Evolutionary conservation across 2,329 filamentous ascomycete species (phyloP), one percentile per base, ranked within the genome.

Genomic region (Aspergillus thermomutatus): DNA sequence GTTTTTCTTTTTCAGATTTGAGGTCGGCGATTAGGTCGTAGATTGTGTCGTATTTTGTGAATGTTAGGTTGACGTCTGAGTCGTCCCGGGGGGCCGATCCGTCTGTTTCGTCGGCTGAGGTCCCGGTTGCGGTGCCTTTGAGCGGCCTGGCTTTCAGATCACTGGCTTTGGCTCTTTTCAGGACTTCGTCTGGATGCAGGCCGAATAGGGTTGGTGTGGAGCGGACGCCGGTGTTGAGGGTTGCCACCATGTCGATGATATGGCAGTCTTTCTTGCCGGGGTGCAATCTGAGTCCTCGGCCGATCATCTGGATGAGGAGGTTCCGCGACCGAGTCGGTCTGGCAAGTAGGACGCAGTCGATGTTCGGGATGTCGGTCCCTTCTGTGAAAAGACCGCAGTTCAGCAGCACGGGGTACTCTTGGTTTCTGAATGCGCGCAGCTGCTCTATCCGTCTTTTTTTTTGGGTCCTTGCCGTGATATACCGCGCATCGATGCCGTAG

Each of bases 301-400:
- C 94, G 60, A 99, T 96, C 94, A 99, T 99, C 74, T 99, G 94
- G 0, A 97, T 86, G 1, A 99, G 83, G 2, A 99, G 79, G 65
- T 97, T 97, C n/a, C 90, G 86, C 17, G 94, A 97, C 64, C 88
- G 87, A 1, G 94, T 99, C 0, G 94, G 94, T 25, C 94, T 82
- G 3, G 89, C 92, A 8, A 99, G 82, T 8, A 99, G 71, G 25
- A 99, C 85, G 69, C 94, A 97, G 76, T 99, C 94, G 63, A 99
- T 90, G 70, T 96, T 97, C 5, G 95, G 94, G 31, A 99, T 96
- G 68, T 99, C 94, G 0, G 94, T 99, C 2, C 94, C 94, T 77
- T 99, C 94, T 0, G 93, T 97, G 68, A 96, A 97, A 43, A 99
- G 90, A 8, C 92, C 92, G 69, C 94, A 97, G 71, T 99, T 99